These are phyloP conservation scores for Mortierella sp. DNA, from an alignment of 371 early-diverging fungal genomes.

Conservation along the genomic window DNA sequence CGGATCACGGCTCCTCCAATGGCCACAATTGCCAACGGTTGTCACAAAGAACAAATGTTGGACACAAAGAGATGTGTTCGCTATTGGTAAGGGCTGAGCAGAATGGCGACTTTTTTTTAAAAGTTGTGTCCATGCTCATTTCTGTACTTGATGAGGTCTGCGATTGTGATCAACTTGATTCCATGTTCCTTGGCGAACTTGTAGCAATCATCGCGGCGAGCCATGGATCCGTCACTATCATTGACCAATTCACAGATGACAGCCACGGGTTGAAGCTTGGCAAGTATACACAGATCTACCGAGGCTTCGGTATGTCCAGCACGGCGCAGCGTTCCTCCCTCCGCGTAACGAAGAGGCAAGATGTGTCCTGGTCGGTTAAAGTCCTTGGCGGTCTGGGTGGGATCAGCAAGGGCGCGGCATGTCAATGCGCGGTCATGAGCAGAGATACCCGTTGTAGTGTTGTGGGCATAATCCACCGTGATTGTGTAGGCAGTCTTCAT, in stretches of 20 bases:
- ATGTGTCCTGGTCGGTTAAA: constrained; percentile 95
- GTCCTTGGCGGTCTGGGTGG: constrained; percentile 65
- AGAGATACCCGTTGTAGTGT: constrained; percentile 94
- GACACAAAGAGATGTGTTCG: too few relatives aligned
- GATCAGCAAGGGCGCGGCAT: constrained; percentile 79
- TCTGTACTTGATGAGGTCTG: constrained; percentile 81
- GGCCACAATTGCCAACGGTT: too few relatives aligned
- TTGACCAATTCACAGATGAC: constrained; percentile 94
- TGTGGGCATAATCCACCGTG: constrained; percentile 85
- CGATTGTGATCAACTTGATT: constrained; percentile 90
- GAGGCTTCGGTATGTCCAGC: constrained; percentile 96
- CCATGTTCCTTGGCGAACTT: constrained; percentile 84
- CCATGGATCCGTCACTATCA: constrained; percentile 89
- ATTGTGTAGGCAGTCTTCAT: constrained; percentile 94
- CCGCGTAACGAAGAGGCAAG: constrained; percentile 86
- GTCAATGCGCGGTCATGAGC: constrained; percentile 92
- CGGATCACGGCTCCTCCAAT: too few relatives aligned
- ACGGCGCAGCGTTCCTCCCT: constrained; percentile 83
- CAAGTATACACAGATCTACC: constrained; percentile 88
- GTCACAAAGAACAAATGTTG: too few relatives aligned
- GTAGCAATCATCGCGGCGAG: constrained; percentile 91
- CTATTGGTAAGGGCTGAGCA: too few relatives aligned
- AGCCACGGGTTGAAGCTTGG: constrained; percentile 83
- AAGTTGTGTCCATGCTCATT: constrained; percentile 29
- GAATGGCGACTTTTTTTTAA: too few relatives aligned